Conservation (phyloP, 73 alveolate species). For the Paramecium octaurelia region DNA sequence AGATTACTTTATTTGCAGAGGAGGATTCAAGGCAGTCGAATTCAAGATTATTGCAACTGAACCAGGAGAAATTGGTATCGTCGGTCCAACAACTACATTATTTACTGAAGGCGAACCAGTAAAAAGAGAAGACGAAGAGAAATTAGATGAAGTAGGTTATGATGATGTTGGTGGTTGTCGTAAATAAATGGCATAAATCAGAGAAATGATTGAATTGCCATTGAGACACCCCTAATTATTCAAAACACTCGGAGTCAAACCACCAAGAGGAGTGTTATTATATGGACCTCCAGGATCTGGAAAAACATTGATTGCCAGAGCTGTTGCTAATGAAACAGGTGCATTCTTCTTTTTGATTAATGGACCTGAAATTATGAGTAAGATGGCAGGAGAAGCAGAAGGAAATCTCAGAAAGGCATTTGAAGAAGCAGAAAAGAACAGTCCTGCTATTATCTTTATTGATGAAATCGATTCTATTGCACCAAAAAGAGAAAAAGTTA, state of each 20-base stretch:
- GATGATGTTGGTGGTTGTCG: conserved; percentile 99
- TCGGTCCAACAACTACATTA: conserved; percentile 97
- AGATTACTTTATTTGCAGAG: conserved; percentile 96
- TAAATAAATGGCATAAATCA: conserved; percentile 90
- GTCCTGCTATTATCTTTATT: conserved; percentile 98
- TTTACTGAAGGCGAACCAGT: conserved; percentile 97
- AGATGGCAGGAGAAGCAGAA: conserved; percentile 98
- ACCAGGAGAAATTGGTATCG: conserved; percentile 97
- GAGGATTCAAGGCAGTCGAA: conserved; percentile 98
- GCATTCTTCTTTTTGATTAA: conserved; percentile 99
- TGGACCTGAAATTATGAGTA: conserved; percentile 97
- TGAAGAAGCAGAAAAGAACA: conserved; percentile 97
- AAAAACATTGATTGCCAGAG: conserved; percentile 98
- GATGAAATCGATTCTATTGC: conserved; percentile 99
- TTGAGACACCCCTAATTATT: conserved; percentile 98
- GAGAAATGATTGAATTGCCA: conserved; percentile 97
- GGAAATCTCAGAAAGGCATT: conserved; percentile 85
- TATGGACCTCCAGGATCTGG: conserved; percentile 99
- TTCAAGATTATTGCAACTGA: conserved; percentile 97
- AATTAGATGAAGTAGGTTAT: conserved; percentile 96
- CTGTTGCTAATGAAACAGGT: conserved; percentile 99
- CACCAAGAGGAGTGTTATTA: conserved; percentile 98
- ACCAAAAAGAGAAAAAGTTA: conserved; percentile 95
- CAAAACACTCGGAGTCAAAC: conserved; percentile 98
- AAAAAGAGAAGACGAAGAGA: conserved; percentile 93